Evolutionary conservation across 2,329 filamentous ascomycete genomes (phyloP), one percentile per base, ranked within the genome.

Genomic region (Nemania sp.): DNA sequence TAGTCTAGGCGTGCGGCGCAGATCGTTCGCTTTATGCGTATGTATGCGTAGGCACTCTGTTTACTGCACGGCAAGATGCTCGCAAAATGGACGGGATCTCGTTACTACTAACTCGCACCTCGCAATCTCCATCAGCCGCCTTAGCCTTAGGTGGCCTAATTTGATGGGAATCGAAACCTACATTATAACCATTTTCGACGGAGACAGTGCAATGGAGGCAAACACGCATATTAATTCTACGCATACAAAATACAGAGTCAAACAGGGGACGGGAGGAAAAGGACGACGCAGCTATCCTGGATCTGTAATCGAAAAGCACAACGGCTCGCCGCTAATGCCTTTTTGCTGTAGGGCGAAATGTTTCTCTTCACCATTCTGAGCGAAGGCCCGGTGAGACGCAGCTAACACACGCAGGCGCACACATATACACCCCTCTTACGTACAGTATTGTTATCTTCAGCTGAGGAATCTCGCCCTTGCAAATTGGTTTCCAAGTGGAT

Each of bases 401-500:
- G 43, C 60, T 64, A 45, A 66, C 57, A 47, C 56, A 61, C n/a
- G n/a, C n/a, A n/a, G n/a, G n/a, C n/a, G n/a, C 60, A 66, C 62
- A 58, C 56, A 56, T 10, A 57, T 24, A 67, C 20, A 22, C 15
- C 6, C 22, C 3, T 3, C 35, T 41, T 8, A 5, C 8, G 3
- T 43, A 43, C 11, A 43, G 18, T 43, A 43, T 8, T 4, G 8
- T 32, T 43, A 35, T 43, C 52, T 56, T 56, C 51, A 32, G 61
- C 60, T 35, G 64, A 62, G 53, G 35, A 69, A 59, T 66, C 64
- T 35, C 64, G 55, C 58, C 43, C 62, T 66, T 60, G 18, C 20
- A n/a, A 47, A 24, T 66, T 59, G 51, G 66, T 68, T 69, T 53
- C 53, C 29, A 62, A 71, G 72, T 75, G 70, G 72, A 68, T 67